Base-by-base conservation (phyloP, 2,329 filamentous ascomycete species). In the Neofusicoccum laricinum region DNA sequence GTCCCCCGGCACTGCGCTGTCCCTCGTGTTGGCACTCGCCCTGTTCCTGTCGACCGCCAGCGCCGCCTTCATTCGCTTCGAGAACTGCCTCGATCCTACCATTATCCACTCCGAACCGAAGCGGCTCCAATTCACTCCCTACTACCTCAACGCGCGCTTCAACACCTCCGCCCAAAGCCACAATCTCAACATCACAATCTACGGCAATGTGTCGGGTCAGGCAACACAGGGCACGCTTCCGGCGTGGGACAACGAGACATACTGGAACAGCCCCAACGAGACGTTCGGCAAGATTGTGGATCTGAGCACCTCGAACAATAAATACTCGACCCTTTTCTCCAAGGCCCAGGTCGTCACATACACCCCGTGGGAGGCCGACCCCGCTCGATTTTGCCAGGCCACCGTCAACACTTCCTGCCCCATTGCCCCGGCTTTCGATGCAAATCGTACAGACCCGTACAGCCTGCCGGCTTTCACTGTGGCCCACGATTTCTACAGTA, bases 121-220 rank as follows among this genome's bases (percentile, higher is more conserved):
- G 40, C 84, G 84, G 67, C 84, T 98, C 36, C 93, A 97, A 80
- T 97, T 94, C 80, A 82, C 87, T 12, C 93, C 95, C 2, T 76
- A 89, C 40, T 88, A 85, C 69, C 86, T 95, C 64, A 88, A 91
- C 71, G 94, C 91, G 64, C 79, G 80, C 19, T 96, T 96, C 80
- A 85, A 92, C 70, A 82, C 85, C 32, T 76, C 80, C 14, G 79
- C 85, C 67, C 75, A 85, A 4, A 83, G 80, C 58, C 87, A 93
- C 72, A 86, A 84, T 45, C 82, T 99, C 55, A 87, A 86, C 67
- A 81, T 97, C 63, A 95, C 88, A 1, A 85, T 97, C 51, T 98
- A 92, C 81, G 94, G 93, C 59, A 97, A 98, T 77, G 92, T 98
- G 34, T 91, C 89, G 8, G 95, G 95, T 51, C 86, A 89, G 58